phyloP scores from a whole-genome alignment of 441 rosid species.

The Gossypium lobatum region DNA sequence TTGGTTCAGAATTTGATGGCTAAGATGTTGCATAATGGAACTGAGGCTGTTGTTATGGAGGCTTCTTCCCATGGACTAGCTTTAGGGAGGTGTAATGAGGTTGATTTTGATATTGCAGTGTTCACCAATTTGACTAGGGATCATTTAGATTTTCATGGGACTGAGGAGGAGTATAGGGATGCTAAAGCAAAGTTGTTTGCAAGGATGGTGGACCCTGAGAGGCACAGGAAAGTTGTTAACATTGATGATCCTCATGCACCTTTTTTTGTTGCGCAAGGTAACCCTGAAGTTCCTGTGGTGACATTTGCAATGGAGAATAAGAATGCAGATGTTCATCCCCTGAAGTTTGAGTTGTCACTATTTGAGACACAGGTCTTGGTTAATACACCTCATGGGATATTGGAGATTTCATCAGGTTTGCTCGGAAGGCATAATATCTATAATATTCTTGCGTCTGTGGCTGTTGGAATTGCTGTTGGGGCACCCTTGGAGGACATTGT shows the following conservation, averaged over 20 bases:
- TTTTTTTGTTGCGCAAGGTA: conserved; percentile 71
- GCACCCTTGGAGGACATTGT: conserved; percentile 90
- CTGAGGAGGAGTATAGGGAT: conserved; percentile 74
- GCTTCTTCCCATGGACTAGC: conserved; percentile 71
- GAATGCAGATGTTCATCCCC: conserved; percentile 76
- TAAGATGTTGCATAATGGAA: conserved; percentile 86
- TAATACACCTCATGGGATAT: conserved; percentile 75
- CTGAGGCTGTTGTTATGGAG: conserved; percentile 87
- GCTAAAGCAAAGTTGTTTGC: conserved; percentile 79
- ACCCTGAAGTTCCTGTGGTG: conserved; percentile 72
- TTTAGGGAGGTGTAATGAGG: conserved; percentile 63
- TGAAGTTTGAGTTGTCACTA: conserved; percentile 79
- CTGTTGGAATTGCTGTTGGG: conserved; percentile 92
- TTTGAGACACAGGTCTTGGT: conserved; percentile 93
- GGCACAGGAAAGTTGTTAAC: conserved; percentile 86
- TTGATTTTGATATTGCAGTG: conserved; percentile 88
- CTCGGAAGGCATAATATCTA: conserved; percentile 83
- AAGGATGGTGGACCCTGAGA: conserved; percentile 81
- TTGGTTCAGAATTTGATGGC: conserved; percentile 92
- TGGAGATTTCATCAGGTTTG: conserved; percentile 89
- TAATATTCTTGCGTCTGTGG: conserved; percentile 87
- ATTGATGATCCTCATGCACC: conserved; percentile 81
- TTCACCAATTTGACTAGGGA: conserved; percentile 70
- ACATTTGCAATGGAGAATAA: conserved; percentile 85
- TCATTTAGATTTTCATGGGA: conserved; percentile 50